phyloP scores from a whole-genome alignment of 345 rosid genomes.

The Bruguiera sexangula region DNA sequence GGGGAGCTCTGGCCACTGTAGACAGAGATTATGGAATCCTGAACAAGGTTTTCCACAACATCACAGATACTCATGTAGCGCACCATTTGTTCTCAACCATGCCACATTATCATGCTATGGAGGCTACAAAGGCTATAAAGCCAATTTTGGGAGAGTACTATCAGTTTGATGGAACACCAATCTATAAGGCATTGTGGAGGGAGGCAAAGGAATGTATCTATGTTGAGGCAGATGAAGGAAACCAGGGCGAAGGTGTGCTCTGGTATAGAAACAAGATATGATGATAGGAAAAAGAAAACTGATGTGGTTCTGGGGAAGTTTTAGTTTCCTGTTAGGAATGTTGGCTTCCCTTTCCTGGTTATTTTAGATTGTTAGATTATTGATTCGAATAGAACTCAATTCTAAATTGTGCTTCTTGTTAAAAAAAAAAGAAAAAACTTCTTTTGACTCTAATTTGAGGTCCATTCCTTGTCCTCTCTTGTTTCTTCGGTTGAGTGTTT shows the following conservation, averaged over 20 bases:
- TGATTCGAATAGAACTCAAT: neutral
- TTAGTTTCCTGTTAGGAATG: neutral
- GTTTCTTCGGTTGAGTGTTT: too few relatives aligned
- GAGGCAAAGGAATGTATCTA: constrained; percentile 32
- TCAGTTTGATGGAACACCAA: constrained; percentile 25
- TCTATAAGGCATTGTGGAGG: constrained; percentile 29
- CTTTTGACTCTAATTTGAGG: neutral
- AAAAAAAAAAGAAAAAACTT: constrained; percentile 1
- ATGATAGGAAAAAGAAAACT: neutral
- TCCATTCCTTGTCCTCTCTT: neutral
- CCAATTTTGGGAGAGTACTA: constrained; percentile 32
- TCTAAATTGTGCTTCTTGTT: constrained; percentile 2
- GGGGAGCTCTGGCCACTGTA: constrained; percentile 33
- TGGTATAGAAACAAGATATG: constrained; percentile 29
- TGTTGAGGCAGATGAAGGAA: constrained; percentile 24
- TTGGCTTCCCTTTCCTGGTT: neutral
- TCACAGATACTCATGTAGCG: constrained; percentile 35
- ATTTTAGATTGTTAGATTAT: neutral
- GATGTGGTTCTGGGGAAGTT: neutral
- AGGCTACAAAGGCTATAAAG: constrained; percentile 24
- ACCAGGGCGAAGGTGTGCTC: constrained; percentile 21
- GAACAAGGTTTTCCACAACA: constrained; percentile 35
- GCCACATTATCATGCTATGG: constrained; percentile 39
- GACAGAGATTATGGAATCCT: constrained; percentile 35
- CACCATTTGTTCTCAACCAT: constrained; percentile 34